Evolutionary conservation across 352 stramenopile species (phyloP), one percentile per base, ranked within the genome.

Genomic region (Phytophthora sansomeana): DNA sequence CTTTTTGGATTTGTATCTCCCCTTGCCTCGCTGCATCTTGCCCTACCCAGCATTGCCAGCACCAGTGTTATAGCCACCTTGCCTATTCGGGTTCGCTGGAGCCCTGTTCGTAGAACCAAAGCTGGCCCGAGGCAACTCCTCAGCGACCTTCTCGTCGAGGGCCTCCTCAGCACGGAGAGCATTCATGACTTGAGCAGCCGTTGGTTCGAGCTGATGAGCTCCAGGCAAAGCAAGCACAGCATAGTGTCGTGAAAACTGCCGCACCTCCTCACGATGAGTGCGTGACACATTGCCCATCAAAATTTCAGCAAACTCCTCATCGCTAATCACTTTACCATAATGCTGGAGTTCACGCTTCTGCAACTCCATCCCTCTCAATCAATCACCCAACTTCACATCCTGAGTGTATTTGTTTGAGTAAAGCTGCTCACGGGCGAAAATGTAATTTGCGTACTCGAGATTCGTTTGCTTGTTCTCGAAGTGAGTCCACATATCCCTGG

Each of bases 381-480:
- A 55, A 26, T 42, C 30, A 32, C n/a, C 14, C 28, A 41, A 29
- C n/a, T 41, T 43, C 30, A 32, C 7, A 4, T 55, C 29, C 2
- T n/a, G 7, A 47, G 21, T 57, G 24, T 44, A 57, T 10, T 57
- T 44, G 46, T 57, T 46, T 3, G 19, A 47, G 11, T 47, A 46
- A 30, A 43, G 14, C 16, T 36, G 32, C 46, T 50, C 44, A 16
- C 57, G 44, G 4, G 36, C 35, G 8, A 64, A 57, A 3, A 64
- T 59, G 11, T 66, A 66, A 17, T 59, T 66, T 7, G 48, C 38
- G 17, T 41, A 66, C 11, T 59, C 58, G 17, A 29, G 38, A 21
- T 66, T 66, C 5, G 48, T 58, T 16, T 66, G 58, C 21, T 47
- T 59, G 14, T 66, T 52, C 29, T 54, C 38, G 3, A 63, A 58